Percentiles rank a stretch among this genome's conserved stretches.
Evolutionary conservation across 441 rosid genomes (phyloP).

Genomic region (Geranium incanum): DNA sequence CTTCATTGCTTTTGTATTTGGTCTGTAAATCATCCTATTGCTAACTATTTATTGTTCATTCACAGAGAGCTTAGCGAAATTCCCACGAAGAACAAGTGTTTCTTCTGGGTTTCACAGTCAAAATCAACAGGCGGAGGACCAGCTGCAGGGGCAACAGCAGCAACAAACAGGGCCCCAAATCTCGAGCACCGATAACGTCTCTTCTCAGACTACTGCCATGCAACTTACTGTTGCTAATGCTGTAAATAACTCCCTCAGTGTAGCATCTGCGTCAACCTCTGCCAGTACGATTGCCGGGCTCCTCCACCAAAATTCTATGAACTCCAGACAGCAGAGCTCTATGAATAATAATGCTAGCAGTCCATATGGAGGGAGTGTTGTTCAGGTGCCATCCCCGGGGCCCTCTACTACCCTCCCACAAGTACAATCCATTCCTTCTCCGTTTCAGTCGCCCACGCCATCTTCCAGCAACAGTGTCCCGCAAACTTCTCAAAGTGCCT

Average conservation of each 20-base stretch:
- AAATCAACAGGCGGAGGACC: slow-evolving; percentile 60
- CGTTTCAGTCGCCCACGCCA: slow-evolving; percentile 78
- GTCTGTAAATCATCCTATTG: background rate
- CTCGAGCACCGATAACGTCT: slow-evolving; percentile 44
- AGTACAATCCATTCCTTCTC: slow-evolving; percentile 49
- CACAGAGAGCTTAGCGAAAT: slow-evolving; percentile 89
- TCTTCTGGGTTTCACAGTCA: slow-evolving; percentile 49
- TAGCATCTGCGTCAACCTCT: slow-evolving; percentile 58
- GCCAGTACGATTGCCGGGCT: slow-evolving; percentile 71
- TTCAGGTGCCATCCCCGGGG: slow-evolving; percentile 75
- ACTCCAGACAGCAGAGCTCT: slow-evolving; percentile 67
- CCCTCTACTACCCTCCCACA: slow-evolving; percentile 59
- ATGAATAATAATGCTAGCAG: slow-evolving; percentile 61
- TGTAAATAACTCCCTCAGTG: slow-evolving; percentile 50
- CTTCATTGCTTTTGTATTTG: background rate
- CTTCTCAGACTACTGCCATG: slow-evolving; percentile 42
- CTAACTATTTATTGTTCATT: slow-evolving; percentile 17
- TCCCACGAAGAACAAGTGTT: slow-evolving; percentile 63
- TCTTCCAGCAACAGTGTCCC: slow-evolving; percentile 57
- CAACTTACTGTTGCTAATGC: slow-evolving; percentile 48
- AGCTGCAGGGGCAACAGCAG: slow-evolving; percentile 36
- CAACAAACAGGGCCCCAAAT: slow-evolving; percentile 44
- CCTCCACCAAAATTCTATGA: slow-evolving; percentile 85
- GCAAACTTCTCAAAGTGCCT: slow-evolving; percentile 45
- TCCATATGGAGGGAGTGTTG: slow-evolving; percentile 71